Evolutionary conservation across 495 filamentous ascomycete species (phyloP).

Genomic region (Daldinia decipiens): DNA sequence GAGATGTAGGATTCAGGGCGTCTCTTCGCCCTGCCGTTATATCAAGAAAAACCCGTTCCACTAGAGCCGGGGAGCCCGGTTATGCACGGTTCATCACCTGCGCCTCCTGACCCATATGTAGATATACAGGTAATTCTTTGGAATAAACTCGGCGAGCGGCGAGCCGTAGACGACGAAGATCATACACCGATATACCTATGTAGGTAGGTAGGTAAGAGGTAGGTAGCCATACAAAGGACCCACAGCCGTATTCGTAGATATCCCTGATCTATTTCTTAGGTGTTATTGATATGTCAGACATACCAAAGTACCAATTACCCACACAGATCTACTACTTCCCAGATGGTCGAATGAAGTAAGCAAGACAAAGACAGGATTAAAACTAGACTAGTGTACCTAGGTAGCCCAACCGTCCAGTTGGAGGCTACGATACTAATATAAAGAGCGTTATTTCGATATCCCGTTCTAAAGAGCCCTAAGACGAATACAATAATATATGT

Average conservation of each 20-base stretch:
- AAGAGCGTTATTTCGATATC: neutral
- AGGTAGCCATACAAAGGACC: neutral
- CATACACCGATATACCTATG: neutral
- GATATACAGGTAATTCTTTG: conserved; percentile 5
- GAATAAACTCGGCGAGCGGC: neutral
- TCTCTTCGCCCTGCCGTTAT: neutral
- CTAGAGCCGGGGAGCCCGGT: neutral
- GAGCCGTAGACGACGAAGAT: neutral
- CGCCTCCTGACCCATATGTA: neutral
- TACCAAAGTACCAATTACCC: neutral
- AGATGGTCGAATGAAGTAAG: neutral
- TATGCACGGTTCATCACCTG: conserved; percentile 1
- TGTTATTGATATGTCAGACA: neutral
- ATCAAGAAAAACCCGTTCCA: neutral
- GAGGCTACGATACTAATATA: neutral
- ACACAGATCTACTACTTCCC: neutral
- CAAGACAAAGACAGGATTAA: neutral
- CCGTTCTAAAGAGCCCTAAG: neutral
- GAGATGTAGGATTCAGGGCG: neutral
- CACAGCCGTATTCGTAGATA: neutral
- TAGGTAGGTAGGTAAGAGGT: neutral
- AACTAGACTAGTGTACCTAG: neutral
- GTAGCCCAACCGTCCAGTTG: neutral
- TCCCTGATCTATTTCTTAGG: neutral
- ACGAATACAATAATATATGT: neutral